A percentile compares a stretch with the other conserved stretches of the same genome.
Conservation (phyloP, 257 asterid genomes). For the Solanum chmielewskii region DNA sequence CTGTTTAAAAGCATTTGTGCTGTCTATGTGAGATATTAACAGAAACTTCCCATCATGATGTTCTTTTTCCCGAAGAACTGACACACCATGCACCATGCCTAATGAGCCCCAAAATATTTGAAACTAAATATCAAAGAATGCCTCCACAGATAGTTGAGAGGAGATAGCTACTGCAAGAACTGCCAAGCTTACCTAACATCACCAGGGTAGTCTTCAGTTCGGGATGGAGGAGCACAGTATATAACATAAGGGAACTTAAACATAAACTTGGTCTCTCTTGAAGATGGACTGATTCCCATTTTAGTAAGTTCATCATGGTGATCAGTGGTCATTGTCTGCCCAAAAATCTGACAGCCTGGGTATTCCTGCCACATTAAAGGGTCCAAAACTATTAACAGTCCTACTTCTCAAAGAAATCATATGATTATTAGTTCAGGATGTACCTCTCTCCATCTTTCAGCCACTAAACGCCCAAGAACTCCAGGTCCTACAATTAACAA, state of each 20-base stretch:
- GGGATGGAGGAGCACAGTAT: slow-evolving; percentile 88
- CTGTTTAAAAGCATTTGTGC: neutral
- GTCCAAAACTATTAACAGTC: neutral
- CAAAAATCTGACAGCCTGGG: slow-evolving; percentile 64
- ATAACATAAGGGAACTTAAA: slow-evolving; percentile 75
- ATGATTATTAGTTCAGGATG: neutral
- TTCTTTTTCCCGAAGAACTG: neutral
- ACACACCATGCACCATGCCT: neutral
- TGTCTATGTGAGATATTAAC: neutral
- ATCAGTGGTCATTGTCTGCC: slow-evolving; percentile 66
- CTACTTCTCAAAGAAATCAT: neutral
- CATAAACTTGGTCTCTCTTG: slow-evolving; percentile 32
- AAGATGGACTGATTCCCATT: slow-evolving; percentile 66
- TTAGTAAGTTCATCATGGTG: slow-evolving; percentile 76
- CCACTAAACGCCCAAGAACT: slow-evolving; percentile 86
- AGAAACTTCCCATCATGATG: neutral
- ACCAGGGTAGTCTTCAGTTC: slow-evolving; percentile 63
- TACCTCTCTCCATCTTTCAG: slow-evolving; percentile 92
- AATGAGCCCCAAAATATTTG: neutral
- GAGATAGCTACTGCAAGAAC: neutral
- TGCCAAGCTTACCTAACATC: slow-evolving; percentile 55
- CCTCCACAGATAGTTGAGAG: neutral
- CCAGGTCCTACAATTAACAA: slow-evolving; percentile 96
- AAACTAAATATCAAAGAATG: neutral
- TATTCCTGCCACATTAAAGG: slow-evolving; percentile 43